Conservation (phyloP, 441 rosid species). For the Sinapis alba region DNA sequence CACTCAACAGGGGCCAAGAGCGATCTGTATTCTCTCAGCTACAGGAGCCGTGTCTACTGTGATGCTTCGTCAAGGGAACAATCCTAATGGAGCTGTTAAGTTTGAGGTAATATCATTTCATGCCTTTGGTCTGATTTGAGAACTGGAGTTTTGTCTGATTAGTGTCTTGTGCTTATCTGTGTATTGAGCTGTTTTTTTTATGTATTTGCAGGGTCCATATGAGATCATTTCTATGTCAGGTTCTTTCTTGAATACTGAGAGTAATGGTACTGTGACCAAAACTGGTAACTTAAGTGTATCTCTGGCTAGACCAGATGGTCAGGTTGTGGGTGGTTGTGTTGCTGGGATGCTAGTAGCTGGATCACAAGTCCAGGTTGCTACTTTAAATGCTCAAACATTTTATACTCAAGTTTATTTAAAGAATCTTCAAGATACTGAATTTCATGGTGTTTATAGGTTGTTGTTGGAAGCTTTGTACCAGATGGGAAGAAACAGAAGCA, state of each 20-base stretch:
- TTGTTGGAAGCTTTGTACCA: slow-evolving; percentile 84
- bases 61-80: slow-evolving; percentile 70
- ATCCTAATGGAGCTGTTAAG: slow-evolving; percentile 61
- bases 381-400: not conserved
- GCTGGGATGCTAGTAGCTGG: slow-evolving; percentile 86
- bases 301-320: slow-evolving; percentile 85
- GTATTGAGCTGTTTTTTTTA: slow-evolving; percentile 10
- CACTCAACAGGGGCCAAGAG: slow-evolving; percentile 90
- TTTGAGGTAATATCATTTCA: slow-evolving; percentile 65
- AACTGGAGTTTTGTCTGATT: not conserved
- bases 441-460: slow-evolving; percentile 50
- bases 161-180: not conserved
- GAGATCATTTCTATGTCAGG: slow-evolving; percentile 93
- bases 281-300: slow-evolving; percentile 71
- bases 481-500: slow-evolving; percentile 63
- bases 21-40: slow-evolving; percentile 92
- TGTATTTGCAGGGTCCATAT: slow-evolving; percentile 74
- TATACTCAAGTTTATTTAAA: not conserved
- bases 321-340: slow-evolving; percentile 89
- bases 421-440: not conserved
- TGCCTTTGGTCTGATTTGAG: slow-evolving; percentile 1
- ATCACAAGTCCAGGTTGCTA: slow-evolving; percentile 79
- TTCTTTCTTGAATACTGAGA: slow-evolving; percentile 64
- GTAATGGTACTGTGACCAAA: slow-evolving; percentile 55
- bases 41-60: slow-evolving; percentile 89